A percentile compares a stretch with the other conserved stretches of the same genome.
Conservation (phyloP, 768 basidiomycete genomes). For the Podaxis sp. region DNA sequence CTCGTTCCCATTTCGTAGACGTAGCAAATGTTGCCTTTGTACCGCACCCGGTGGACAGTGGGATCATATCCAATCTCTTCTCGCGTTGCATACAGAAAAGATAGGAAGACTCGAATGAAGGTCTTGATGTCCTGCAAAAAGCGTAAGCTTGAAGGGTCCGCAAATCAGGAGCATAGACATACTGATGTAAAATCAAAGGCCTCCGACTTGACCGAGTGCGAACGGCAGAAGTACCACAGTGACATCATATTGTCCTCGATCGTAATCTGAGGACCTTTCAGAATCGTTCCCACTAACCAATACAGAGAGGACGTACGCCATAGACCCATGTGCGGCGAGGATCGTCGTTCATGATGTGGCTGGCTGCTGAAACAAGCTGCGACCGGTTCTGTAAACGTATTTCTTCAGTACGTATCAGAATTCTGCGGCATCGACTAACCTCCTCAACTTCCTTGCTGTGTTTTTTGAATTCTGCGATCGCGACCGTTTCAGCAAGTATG, state of each 20-base stretch:
- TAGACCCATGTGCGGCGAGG: too few relatives aligned
- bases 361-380: neutral
- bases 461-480: too few relatives aligned
- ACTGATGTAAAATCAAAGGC: conserved; percentile 12
- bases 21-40: neutral
- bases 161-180: neutral
- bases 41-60: neutral
- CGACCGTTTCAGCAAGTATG: too few relatives aligned
- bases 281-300: neutral
- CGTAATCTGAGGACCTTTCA: neutral
- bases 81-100: conserved; percentile 4
- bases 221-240: conserved; percentile 11
- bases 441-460: too few relatives aligned
- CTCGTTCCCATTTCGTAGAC: conserved; percentile 3
- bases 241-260: conserved; percentile 10
- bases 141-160: neutral
- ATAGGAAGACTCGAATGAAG: conserved; percentile 7
- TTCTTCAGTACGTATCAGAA: too few relatives aligned
- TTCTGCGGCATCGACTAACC: too few relatives aligned
- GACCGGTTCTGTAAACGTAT: neutral
- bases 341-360: conserved; percentile 7
- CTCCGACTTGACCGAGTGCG: conserved; percentile 4
- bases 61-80: conserved; percentile 12
- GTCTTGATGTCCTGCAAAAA: conserved; percentile 1
- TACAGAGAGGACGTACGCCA: neutral